phyloP scores from a whole-genome alignment of 2,329 filamentous ascomycete genomes.

The Ophiocordyceps unilateralis region DNA sequence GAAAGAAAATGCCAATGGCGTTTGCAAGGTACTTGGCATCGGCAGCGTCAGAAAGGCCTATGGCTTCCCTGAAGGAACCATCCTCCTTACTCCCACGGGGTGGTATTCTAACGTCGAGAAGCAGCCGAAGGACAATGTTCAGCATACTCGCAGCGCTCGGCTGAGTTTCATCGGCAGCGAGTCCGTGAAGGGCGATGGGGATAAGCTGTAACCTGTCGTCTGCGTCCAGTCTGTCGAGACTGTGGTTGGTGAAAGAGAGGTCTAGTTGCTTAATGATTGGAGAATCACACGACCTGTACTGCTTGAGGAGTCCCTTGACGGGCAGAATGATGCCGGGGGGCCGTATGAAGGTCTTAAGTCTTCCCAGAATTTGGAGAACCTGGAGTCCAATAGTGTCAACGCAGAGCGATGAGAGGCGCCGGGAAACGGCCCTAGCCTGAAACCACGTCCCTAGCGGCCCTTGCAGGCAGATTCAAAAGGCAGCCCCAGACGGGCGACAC shows the following conservation, averaged over 20 bases:
- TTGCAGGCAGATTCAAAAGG: too few species aligned
- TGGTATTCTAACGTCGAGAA: slow-evolving; percentile 57
- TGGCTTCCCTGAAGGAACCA: slow-evolving; percentile 40
- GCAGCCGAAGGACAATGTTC: slow-evolving; percentile 61
- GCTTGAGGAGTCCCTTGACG: slow-evolving; percentile 66
- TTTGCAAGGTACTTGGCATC: slow-evolving; percentile 60
- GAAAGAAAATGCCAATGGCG: slow-evolving; percentile 62
- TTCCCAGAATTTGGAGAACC: background rate
- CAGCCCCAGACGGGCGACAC: background rate
- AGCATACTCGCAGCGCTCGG: slow-evolving; percentile 44
- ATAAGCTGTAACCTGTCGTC: slow-evolving; percentile 54
- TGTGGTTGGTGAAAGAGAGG: slow-evolving; percentile 76
- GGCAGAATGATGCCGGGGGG: slow-evolving; percentile 52
- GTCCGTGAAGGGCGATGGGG: slow-evolving; percentile 27
- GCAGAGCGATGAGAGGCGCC: background rate
- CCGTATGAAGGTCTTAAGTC: background rate
- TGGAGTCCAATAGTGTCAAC: background rate
- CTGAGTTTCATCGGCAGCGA: slow-evolving; percentile 13
- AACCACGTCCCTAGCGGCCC: too few species aligned
- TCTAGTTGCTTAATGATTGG: slow-evolving; percentile 76
- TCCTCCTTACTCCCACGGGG: slow-evolving; percentile 67
- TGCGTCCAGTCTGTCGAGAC: slow-evolving; percentile 32
- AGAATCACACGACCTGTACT: slow-evolving; percentile 65
- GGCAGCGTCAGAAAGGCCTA: slow-evolving; percentile 47
- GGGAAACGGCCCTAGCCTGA: background rate